Evolutionary conservation across 1,284 basidiomycete species (phyloP).

Genomic region (Papiliotrema terrestris): DNA sequence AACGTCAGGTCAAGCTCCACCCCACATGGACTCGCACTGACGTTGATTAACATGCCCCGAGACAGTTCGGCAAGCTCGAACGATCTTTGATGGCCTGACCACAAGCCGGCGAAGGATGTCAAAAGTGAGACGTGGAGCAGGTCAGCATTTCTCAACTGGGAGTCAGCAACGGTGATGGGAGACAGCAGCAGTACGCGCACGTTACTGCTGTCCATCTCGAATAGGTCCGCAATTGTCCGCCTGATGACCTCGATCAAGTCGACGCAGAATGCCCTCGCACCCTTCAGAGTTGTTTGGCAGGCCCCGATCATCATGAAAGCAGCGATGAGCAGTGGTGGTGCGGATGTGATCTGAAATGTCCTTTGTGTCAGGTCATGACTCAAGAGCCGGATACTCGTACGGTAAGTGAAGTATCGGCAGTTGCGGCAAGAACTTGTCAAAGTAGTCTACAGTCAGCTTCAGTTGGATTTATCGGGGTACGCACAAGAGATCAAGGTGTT

Average conservation of each 20-base stretch:
- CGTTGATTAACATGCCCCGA: conserved; percentile 19
- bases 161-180: neutral
- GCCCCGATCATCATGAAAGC: conserved; percentile 22
- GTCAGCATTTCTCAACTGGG: conserved; percentile 11
- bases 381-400: neutral
- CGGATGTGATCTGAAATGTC: conserved; percentile 18
- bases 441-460: conserved; percentile 15
- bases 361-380: neutral
- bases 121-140: conserved; percentile 20
- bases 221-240: conserved; percentile 14
- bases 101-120: conserved; percentile 15
- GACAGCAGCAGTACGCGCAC: conserved; percentile 5
- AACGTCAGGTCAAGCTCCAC: neutral
- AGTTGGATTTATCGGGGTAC: neutral
- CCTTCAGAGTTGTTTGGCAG: conserved; percentile 12
- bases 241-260: conserved; percentile 24
- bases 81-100: conserved; percentile 21
- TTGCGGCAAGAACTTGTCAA: conserved; percentile 22
- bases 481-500: neutral
- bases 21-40: conserved; percentile 2
- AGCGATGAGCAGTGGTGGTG: conserved; percentile 20
- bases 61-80: conserved; percentile 24
- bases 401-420: conserved; percentile 23
- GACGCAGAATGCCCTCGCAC: conserved; percentile 11
- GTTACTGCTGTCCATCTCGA: conserved; percentile 21